Conservation (phyloP, 2,329 filamentous ascomycete species). For the Aspergillus sergii region DNA sequence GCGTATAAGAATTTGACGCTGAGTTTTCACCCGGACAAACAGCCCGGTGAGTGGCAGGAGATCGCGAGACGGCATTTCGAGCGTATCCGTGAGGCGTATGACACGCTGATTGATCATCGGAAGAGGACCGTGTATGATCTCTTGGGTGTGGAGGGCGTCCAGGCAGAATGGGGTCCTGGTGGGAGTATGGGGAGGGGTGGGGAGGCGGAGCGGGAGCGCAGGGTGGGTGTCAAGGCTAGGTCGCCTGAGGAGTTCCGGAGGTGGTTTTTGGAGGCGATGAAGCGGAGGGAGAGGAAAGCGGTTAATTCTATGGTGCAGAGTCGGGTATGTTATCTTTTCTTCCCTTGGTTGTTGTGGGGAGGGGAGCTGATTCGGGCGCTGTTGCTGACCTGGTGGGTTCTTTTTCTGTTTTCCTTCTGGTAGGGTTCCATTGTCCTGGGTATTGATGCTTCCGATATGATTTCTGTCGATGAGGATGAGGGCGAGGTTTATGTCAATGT, state of each 20-base stretch:
- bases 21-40: slow-evolving; percentile 51
- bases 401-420: background rate
- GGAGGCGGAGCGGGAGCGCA: slow-evolving; percentile 29
- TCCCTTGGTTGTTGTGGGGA: background rate
- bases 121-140: slow-evolving; percentile 49
- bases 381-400: slow-evolving; percentile 12
- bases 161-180: slow-evolving; percentile 37
- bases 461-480: slow-evolving; percentile 32
- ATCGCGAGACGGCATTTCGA: slow-evolving; percentile 42
- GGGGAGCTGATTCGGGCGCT: background rate
- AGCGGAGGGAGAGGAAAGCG: slow-evolving; percentile 39
- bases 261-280: slow-evolving; percentile 47
- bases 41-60: slow-evolving; percentile 41
- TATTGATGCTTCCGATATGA: slow-evolving; percentile 38
- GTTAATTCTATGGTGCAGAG: slow-evolving; percentile 41
- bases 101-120: slow-evolving; percentile 43
- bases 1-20: slow-evolving; percentile 47
- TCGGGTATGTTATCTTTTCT: slow-evolving; percentile 32
- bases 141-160: slow-evolving; percentile 44
- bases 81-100: slow-evolving; percentile 45
- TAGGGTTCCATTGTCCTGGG: slow-evolving; percentile 38
- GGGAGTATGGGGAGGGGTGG: slow-evolving; percentile 37
- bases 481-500: slow-evolving; percentile 33
- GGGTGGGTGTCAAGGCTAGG: slow-evolving; percentile 42
- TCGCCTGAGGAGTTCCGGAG: slow-evolving; percentile 41